Base-by-base conservation (phyloP, 495 filamentous ascomycete genomes). In the Penicillium bovifimosum region DNA sequence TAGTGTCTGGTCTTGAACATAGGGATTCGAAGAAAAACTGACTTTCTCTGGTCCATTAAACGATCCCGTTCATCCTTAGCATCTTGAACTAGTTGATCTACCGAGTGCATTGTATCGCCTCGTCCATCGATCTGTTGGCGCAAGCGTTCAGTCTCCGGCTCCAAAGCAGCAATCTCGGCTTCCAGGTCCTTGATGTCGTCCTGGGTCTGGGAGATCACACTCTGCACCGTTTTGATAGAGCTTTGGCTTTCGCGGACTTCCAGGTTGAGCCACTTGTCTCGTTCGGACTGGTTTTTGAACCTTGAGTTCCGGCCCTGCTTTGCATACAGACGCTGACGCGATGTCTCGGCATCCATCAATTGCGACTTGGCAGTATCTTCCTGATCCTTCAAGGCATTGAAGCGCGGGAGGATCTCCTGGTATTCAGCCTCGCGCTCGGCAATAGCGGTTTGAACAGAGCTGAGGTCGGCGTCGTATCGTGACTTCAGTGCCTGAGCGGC, bases 271-370 rank as follows among this genome's bases (percentile, higher is more conserved):
- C 80, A 96, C 34, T 81, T 80, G 62, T 99, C 95, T 2, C 93
- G 84, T 60, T 96, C 90, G 3, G 79, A 81, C 69, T 95, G 96
- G 61, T 80, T 92, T 62, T 80, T 86, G 71, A 95, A 97, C 49
- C 88, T 86, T 28, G 85, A 83, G 63, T 86, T 90, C n/a, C 91
- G 84, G 34, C 89, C 88, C 69, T 97, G 95, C 67, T 99, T 99
- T 42, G 87, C 89, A 59, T 96, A 91, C 13, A 99, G 76, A 24
- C 91, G 84, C 58, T 87, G 86, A 35, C 90, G 76, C 1, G 77
- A 80, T 7, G 83, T 84, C 63, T 93, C 87, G 5, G 88, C 88
- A 33, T 86, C 77, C 16, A 86, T 84, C 4, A 96, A 77, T 40
- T 87, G 79, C 28, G 83, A 66, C 58, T 82, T 86, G 28, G 90